phyloP scores from a whole-genome alignment of 1,139 yeast genomes.

The Pichia sp. region DNA sequence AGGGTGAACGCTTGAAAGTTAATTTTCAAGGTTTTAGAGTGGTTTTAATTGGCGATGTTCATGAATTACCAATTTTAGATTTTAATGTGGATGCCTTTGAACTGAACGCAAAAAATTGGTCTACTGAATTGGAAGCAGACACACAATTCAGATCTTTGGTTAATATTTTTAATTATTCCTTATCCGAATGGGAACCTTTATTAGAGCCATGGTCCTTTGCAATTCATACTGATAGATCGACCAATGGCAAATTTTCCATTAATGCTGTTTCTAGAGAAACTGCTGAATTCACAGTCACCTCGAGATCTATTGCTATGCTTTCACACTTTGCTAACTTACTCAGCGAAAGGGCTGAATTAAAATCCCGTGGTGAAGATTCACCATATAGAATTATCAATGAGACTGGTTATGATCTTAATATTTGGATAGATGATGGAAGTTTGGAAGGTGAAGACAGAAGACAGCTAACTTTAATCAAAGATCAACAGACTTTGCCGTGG shows the following conservation, averaged over 20 bases:
- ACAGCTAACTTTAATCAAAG: constrained; percentile 36
- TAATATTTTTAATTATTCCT: constrained; percentile 82
- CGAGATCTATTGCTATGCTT: constrained; percentile 71
- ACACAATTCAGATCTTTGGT: constrained; percentile 61
- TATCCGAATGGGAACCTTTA: constrained; percentile 95
- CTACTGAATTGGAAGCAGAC: constrained; percentile 73
- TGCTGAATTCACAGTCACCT: constrained; percentile 76
- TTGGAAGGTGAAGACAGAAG: constrained; percentile 14
- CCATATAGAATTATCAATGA: constrained; percentile 80
- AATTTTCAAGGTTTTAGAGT: constrained; percentile 77
- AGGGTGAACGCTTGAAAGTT: constrained; percentile 67
- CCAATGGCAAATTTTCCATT: constrained; percentile 41
- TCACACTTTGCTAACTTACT: constrained; percentile 61
- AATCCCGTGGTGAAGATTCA: constrained; percentile 71
- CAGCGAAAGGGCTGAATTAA: constrained; percentile 42
- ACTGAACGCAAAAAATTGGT: constrained; percentile 77
- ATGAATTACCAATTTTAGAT: constrained; percentile 88
- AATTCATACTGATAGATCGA: constrained; percentile 52
- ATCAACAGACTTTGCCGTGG: constrained; percentile 65
- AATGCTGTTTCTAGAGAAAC: constrained; percentile 68
- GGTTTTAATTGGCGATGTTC: constrained; percentile 87
- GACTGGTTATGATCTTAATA: constrained; percentile 71
- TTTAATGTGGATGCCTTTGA: constrained; percentile 71
- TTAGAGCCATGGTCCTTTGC: constrained; percentile 85
- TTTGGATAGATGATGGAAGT: constrained; percentile 59